Base-by-base conservation (phyloP, 164 flowering plant species). In the Berberis vulgaris region DNA sequence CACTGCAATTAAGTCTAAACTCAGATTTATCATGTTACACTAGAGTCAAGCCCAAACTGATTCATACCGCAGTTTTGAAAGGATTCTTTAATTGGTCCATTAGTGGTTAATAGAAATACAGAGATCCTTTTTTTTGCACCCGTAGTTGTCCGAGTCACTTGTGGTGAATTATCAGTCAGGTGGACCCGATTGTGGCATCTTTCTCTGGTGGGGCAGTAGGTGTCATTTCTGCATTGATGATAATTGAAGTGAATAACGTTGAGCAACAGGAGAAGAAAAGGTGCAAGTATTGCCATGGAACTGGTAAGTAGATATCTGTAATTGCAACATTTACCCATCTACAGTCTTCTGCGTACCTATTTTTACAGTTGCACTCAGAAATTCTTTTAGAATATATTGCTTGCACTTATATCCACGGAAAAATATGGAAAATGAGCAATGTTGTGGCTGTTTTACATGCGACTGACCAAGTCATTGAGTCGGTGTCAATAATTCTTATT, bases 121-220 rank as follows among this genome's bases (percentile, higher is more conserved):
- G 2, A 44, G 47, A 62, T 45, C n/a, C 2, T 2, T 43, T 58
- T 58, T 13, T 46, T 54, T 69, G 42, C 62, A 64, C 55, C 13
- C 41, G 26, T 59, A 38, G 4, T 42, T n/a, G 49, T 39, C 64
- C 69, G 54, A 72, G 47, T 3, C 57, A 2, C 49, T 42, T 67
- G 45, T 2, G 65, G 73, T 40, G n/a, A 65, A 66, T 65, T 39
- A 60, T 63, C 83, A 93, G 97, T 73, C 94, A 88, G 83, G 98
- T 89, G 49, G 98, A 93, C 65, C 98, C 98, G 43, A 93, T 89
- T 26, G 98, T 93, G 65, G 96, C 96, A 59, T 91, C 98, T 54
- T 91, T 91, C 69, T 83, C 98, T 6, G 95, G 96, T 54, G 98
- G 98, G 43, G 96, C 97, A 7, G 98, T 93, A 11, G 96, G 98